These are phyloP conservation scores for Clavispora carvajalis DNA, from an alignment of 805 yeast genomes.

Conservation along the genomic window DNA sequence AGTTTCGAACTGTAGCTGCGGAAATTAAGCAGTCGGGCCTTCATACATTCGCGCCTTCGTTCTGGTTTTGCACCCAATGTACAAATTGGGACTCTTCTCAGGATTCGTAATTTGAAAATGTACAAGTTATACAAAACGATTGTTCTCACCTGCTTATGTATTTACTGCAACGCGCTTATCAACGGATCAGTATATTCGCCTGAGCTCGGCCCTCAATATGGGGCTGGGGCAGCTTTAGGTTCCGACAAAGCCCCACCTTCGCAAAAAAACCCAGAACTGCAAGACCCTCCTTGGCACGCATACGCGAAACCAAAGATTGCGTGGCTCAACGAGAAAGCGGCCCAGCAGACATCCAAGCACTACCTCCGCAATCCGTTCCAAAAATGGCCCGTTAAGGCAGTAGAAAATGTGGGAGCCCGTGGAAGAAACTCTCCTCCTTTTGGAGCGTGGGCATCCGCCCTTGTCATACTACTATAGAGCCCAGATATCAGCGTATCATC, in stretches of 20 bases:
- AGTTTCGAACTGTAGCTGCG: no score
- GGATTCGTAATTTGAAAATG: background rate
- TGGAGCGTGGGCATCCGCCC: background rate
- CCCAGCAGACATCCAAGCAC: background rate
- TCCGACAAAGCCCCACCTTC: no score
- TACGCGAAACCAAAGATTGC: slow-evolving; percentile 1
- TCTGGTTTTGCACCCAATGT: no score
- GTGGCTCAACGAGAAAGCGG: background rate
- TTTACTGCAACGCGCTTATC: no score
- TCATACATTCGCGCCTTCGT: no score
- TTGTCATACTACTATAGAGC: background rate
- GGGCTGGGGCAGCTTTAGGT: no score
- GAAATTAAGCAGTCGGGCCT: no score
- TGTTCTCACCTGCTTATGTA: no score
- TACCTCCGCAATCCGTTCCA: background rate
- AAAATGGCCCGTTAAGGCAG: background rate
- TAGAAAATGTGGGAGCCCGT: background rate
- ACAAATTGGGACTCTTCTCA: background rate
- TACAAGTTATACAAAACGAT: background rate
- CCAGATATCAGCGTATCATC: no score
- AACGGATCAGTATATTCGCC: no score
- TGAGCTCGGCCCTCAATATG: no score
- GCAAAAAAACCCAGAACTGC: background rate
- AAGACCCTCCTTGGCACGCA: background rate
- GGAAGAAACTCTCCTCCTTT: background rate